phyloP scores from a whole-genome alignment of 148 eudicot species.

The Linanthus parryae region DNA sequence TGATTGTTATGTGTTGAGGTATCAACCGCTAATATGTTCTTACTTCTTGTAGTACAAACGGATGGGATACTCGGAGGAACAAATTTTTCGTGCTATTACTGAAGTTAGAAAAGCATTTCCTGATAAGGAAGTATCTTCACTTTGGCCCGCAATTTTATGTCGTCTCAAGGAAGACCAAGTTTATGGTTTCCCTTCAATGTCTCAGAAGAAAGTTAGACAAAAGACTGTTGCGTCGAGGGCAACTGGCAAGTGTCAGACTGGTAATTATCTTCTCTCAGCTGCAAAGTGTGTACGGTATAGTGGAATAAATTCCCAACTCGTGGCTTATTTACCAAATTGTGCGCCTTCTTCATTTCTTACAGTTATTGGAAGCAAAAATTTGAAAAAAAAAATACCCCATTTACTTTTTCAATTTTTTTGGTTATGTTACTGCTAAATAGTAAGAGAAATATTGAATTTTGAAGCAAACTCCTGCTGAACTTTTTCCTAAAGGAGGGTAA shows the following conservation, averaged over 20 bases:
- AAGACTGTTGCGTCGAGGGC: conserved; percentile 26
- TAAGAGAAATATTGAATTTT: too few species aligned
- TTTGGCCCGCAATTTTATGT: conserved; percentile 64
- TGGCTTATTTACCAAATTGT: too few species aligned
- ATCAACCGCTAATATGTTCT: neutral
- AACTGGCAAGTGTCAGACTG: conserved; percentile 20
- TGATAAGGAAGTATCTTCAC: conserved; percentile 37
- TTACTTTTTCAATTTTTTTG: neutral
- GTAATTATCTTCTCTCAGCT: conserved; percentile 22
- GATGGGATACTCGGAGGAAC: conserved; percentile 53
- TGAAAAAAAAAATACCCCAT: too few species aligned
- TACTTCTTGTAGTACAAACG: conserved; percentile 33
- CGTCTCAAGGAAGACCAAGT: conserved; percentile 57
- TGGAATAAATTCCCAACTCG: too few species aligned
- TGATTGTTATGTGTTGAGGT: too few species aligned
- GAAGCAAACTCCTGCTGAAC: neutral
- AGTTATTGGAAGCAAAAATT: too few species aligned
- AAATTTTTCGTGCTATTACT: conserved; percentile 37
- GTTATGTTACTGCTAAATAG: too few species aligned
- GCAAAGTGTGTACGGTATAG: neutral
- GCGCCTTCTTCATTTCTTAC: too few species aligned
- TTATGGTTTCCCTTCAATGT: conserved; percentile 30
- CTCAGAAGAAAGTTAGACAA: conserved; percentile 18
- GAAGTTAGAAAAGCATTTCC: conserved; percentile 44
- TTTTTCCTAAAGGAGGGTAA: neutral